These are phyloP conservation scores for Rhizopogon parksii DNA, from an alignment of 1,284 basidiomycete species.

Conservation along the genomic window DNA sequence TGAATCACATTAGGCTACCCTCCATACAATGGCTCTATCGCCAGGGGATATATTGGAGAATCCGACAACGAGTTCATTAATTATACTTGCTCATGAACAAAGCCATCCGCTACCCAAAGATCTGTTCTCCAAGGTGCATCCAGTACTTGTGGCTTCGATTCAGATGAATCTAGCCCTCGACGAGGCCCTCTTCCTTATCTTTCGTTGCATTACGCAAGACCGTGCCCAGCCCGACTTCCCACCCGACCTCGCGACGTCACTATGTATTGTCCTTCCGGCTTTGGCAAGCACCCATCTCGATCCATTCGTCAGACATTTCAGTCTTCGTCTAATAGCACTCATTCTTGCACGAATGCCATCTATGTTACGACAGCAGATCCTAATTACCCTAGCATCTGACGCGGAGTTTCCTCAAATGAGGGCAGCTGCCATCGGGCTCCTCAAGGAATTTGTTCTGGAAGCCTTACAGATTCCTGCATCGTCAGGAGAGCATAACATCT, in stretches of 20 bases:
- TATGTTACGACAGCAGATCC: slow-evolving; percentile 42
- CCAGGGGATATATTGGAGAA: neutral
- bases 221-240: slow-evolving; percentile 17
- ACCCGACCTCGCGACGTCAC: slow-evolving; percentile 39
- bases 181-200: slow-evolving; percentile 49
- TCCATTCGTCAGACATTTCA: slow-evolving; percentile 46
- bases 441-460: slow-evolving; percentile 59
- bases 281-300: slow-evolving; percentile 58
- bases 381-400: slow-evolving; percentile 45
- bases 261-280: slow-evolving; percentile 43
- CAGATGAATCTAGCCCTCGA: slow-evolving; percentile 48
- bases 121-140: slow-evolving; percentile 34
- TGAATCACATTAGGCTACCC: neutral
- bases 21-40: neutral
- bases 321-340: slow-evolving; percentile 51
- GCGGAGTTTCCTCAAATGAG: slow-evolving; percentile 54
- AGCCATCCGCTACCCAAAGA: slow-evolving; percentile 17
- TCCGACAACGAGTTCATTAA: neutral
- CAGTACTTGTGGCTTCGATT: slow-evolving; percentile 42
- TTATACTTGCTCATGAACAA: slow-evolving; percentile 36
- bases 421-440: slow-evolving; percentile 55
- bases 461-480: slow-evolving; percentile 31
- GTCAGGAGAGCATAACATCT: slow-evolving; percentile 12
- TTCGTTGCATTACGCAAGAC: slow-evolving; percentile 34
- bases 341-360: slow-evolving; percentile 43